A percentile compares a stretch with the other conserved stretches of the same genome.
These are phyloP conservation scores for Vanrija pseudolonga DNA, from an alignment of 1,284 basidiomycete species.

Conservation along the genomic window DNA sequence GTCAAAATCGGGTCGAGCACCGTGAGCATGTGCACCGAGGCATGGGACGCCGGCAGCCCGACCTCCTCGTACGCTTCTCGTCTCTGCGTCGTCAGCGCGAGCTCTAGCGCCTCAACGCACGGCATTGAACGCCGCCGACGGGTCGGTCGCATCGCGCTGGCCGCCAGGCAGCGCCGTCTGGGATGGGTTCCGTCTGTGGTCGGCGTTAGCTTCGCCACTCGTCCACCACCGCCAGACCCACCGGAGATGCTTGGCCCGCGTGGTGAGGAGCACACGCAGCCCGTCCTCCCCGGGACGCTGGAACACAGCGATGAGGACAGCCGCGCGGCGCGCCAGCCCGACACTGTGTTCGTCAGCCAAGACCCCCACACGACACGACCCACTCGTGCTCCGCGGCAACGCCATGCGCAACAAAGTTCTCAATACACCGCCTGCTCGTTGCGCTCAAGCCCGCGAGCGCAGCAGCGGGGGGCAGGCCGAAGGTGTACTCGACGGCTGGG, in stretches of 20 bases:
- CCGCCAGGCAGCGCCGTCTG: constrained; percentile 70
- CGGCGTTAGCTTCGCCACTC: neutral
- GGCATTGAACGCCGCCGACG: constrained; percentile 63
- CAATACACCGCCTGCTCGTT: constrained; percentile 26
- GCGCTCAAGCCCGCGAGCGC: constrained; percentile 20
- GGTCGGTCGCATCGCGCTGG: constrained; percentile 67
- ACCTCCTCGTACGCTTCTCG: constrained; percentile 82
- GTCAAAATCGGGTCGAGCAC: constrained; percentile 69
- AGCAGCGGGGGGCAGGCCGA: constrained; percentile 3
- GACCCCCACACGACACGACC: neutral
- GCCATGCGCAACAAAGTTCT: constrained; percentile 11
- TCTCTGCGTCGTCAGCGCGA: constrained; percentile 51
- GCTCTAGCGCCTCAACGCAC: constrained; percentile 53
- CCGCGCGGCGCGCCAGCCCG: constrained; percentile 53
- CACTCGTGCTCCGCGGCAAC: constrained; percentile 8
- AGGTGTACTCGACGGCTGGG: neutral
- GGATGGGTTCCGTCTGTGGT: constrained; percentile 14
- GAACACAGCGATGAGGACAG: constrained; percentile 73
- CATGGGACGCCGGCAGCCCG: constrained; percentile 58
- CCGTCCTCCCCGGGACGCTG: constrained; percentile 57
- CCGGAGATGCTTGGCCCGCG: constrained; percentile 70
- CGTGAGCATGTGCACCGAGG: constrained; percentile 62
- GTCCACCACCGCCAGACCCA: constrained; percentile 9
- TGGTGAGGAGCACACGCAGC: constrained; percentile 74
- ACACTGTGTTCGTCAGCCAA: constrained; percentile 22